Base-by-base conservation (phyloP, 1,139 yeast genomes). In the Geotrichum cucujoidarum region DNA sequence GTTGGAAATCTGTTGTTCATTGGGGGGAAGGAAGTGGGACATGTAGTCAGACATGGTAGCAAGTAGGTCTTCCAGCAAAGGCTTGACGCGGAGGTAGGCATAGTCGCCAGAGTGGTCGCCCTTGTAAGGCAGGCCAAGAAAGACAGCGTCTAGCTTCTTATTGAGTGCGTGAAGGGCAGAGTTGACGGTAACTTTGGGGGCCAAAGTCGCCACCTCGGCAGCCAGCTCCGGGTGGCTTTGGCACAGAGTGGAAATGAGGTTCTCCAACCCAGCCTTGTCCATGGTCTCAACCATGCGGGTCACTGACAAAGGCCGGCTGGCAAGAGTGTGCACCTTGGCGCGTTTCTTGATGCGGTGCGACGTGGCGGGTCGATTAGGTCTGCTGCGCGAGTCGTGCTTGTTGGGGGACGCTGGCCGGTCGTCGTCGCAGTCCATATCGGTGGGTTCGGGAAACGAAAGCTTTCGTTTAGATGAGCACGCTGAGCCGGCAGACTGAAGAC, bases 71-170 rank as follows among this genome's bases (percentile, higher is more conserved):
- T 80, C 77, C 52, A 89, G 75, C 50, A 72, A 68, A 1, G 88
- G 81, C 60, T 87, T 83, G 48, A 90, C 84, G 51, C 97, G 74
- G 51, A 87, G 72, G 66, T 83, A 92, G n/a, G 95, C 83, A 63
- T 92, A 92, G 64, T 90, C 97, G 46, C 85, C 80, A 44, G 76
- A 73, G 18, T 74, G 70, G 57, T 83, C 88, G 53, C 87, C 87
- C 57, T 82, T 81, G 64, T 84, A 86, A 1, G 95, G 95, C 54
- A 87, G 66, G 51, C 76, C 74, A 18, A 65, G 63, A 30, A 69
- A 61, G 25, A 86, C 76, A 2, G 60, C 59, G 14, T 73, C 69
- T 45, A 75, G 68, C 57, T 82, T 80, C 11, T 63, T 62, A 33
- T 69, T 65, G 47, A 87, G 68, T 30, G 78, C 70, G 11, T 67